These are phyloP conservation scores for Articulospora tetracladia DNA, from an alignment of 495 filamentous ascomycete species.

Conservation along the genomic window DNA sequence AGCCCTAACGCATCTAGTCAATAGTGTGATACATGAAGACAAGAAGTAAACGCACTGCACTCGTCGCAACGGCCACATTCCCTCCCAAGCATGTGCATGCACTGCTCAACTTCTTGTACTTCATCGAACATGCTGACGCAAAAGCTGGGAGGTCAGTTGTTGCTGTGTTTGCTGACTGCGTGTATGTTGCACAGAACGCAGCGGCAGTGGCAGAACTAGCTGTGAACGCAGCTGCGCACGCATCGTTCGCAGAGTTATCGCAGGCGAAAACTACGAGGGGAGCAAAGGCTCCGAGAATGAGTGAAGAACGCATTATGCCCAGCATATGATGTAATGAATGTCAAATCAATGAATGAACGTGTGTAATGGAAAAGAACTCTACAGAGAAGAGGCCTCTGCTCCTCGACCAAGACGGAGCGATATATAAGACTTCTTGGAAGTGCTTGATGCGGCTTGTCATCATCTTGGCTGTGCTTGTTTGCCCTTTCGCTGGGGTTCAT, in stretches of 20 bases:
- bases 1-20: neutral
- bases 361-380: conserved; percentile 1
- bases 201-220: conserved; percentile 2
- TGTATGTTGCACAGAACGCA: conserved; percentile 17
- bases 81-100: conserved; percentile 14
- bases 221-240: conserved; percentile 16
- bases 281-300: conserved; percentile 1
- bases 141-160: conserved; percentile 13
- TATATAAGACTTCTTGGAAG: neutral
- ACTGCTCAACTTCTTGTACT: conserved; percentile 12
- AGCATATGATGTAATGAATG: conserved; percentile 5
- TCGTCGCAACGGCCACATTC: neutral
- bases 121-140: conserved; percentile 14
- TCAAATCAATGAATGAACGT: conserved; percentile 4
- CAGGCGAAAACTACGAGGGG: conserved; percentile 11
- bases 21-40: neutral
- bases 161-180: neutral
- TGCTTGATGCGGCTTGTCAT: neutral
- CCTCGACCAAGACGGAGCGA: neutral
- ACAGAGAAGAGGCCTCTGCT: neutral
- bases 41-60: neutral
- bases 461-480: neutral
- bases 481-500: neutral
- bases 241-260: conserved; percentile 9
- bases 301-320: conserved; percentile 7